Conservation (phyloP, 495 filamentous ascomycete genomes). For the Bacidia rubella region DNA sequence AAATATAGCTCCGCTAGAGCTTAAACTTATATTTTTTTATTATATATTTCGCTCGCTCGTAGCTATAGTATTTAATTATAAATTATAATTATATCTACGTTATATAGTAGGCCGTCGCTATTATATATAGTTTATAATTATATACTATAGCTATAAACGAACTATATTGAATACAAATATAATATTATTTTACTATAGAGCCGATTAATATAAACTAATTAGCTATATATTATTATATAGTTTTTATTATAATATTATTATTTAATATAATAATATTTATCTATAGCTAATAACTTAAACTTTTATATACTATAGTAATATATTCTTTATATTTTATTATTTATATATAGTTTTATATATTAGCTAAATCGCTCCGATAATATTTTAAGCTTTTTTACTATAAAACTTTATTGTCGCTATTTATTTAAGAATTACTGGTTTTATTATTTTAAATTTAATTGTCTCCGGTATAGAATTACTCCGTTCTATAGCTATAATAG, state of each 20-base stretch:
- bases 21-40: too few relatives aligned
- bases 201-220: neutral
- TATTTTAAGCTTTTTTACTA: too few relatives aligned
- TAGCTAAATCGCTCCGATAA: too few relatives aligned
- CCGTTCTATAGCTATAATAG: too few relatives aligned
- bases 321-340: neutral
- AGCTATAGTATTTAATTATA: neutral
- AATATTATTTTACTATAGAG: neutral
- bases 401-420: too few relatives aligned
- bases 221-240: too few relatives aligned
- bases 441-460: too few relatives aligned
- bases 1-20: neutral
- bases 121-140: neutral
- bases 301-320: too few relatives aligned
- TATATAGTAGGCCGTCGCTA: neutral
- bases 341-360: neutral
- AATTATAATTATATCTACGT: neutral
- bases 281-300: too few relatives aligned
- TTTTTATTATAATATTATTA: neutral
- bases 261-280: neutral
- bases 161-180: neutral
- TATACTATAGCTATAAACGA: neutral
- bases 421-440: too few relatives aligned
- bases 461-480: too few relatives aligned
- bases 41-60: constrained; percentile 1